Conservation (phyloP, 176 grass and related monocot genomes). For the Aegilops umbellulata region DNA sequence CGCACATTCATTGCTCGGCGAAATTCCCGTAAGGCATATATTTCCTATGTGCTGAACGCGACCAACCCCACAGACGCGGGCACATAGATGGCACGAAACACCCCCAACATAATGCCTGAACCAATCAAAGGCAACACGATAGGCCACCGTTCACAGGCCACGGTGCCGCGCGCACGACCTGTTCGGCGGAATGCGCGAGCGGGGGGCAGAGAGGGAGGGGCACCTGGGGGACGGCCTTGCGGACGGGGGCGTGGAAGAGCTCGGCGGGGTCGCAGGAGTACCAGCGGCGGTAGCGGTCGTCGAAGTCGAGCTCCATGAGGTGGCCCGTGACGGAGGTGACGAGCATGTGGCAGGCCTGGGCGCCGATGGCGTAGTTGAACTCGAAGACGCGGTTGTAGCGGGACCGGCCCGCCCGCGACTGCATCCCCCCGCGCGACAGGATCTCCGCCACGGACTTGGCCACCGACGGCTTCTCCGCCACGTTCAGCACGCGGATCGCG, state of each 20-base stretch:
- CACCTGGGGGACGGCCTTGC: constrained; percentile 83
- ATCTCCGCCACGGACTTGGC: constrained; percentile 89
- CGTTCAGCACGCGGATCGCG: constrained; percentile 74
- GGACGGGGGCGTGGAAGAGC: constrained; percentile 80
- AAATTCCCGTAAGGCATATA: not conserved
- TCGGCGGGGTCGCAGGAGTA: constrained; percentile 85
- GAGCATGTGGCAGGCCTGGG: constrained; percentile 62
- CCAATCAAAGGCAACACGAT: not conserved
- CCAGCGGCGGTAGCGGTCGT: constrained; percentile 82
- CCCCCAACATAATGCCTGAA: not conserved
- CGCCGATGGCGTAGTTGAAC: constrained; percentile 70
- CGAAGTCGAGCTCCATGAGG: constrained; percentile 97
- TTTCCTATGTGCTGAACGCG: not conserved
- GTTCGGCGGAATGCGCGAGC: constrained; percentile 13
- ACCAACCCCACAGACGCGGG: not conserved
- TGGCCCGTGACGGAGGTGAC: constrained; percentile 97
- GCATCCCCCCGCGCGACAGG: constrained; percentile 68
- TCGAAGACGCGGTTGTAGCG: constrained; percentile 92
- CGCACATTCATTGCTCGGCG: not conserved
- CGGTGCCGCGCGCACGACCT: not conserved
- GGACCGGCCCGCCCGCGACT: constrained; percentile 63
- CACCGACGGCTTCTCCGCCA: constrained; percentile 97
- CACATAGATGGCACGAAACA: not conserved
- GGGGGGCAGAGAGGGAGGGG: not conserved
- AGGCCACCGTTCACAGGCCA: not conserved